Conservation (phyloP, 2,329 filamentous ascomycete genomes). For the Alternaria sp. region DNA sequence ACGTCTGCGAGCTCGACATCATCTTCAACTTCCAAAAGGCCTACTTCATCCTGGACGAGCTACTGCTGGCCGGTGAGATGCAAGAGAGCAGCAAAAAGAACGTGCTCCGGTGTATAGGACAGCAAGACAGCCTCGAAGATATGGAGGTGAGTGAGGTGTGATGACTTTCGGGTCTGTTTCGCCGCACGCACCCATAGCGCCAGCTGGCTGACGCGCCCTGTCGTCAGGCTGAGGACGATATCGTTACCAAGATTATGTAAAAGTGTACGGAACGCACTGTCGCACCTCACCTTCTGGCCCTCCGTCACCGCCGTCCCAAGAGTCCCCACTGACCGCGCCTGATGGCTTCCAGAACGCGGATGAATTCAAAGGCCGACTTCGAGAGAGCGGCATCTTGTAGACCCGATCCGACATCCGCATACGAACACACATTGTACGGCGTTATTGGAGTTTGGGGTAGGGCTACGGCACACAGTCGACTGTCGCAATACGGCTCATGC, state of each 20-base stretch:
- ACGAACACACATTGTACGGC: slow-evolving; percentile 32
- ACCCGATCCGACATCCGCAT: neutral
- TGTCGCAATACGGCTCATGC: slow-evolving; percentile 20
- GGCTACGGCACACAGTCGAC: slow-evolving; percentile 33
- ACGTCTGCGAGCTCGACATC: slow-evolving; percentile 98
- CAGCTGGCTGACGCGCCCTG: slow-evolving; percentile 50
- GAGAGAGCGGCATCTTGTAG: slow-evolving; percentile 41
- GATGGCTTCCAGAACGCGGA: slow-evolving; percentile 37
- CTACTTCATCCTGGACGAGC: slow-evolving; percentile 98
- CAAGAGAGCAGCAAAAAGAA: slow-evolving; percentile 99
- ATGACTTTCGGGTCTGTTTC: slow-evolving; percentile 21
- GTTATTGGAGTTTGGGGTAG: slow-evolving; percentile 22
- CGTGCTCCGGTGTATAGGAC: slow-evolving; percentile 90
- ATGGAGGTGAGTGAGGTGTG: slow-evolving; percentile 83
- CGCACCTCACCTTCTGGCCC: slow-evolving; percentile 11
- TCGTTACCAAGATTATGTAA: slow-evolving; percentile 85
- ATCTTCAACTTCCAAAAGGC: slow-evolving; percentile 99
- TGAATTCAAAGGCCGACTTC: slow-evolving; percentile 38
- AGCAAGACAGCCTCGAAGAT: slow-evolving; percentile 96
- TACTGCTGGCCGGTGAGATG: slow-evolving; percentile 92
- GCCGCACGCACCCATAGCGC: slow-evolving; percentile 28
- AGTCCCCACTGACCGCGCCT: slow-evolving; percentile 37
- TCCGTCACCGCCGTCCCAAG: slow-evolving; percentile 20
- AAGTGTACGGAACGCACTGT: slow-evolving; percentile 16
- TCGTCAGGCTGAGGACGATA: slow-evolving; percentile 80